Evolutionary conservation across 129 eudicot genomes (phyloP), one percentile per base, ranked within the genome.

Genomic region (Sambucus nigra): DNA sequence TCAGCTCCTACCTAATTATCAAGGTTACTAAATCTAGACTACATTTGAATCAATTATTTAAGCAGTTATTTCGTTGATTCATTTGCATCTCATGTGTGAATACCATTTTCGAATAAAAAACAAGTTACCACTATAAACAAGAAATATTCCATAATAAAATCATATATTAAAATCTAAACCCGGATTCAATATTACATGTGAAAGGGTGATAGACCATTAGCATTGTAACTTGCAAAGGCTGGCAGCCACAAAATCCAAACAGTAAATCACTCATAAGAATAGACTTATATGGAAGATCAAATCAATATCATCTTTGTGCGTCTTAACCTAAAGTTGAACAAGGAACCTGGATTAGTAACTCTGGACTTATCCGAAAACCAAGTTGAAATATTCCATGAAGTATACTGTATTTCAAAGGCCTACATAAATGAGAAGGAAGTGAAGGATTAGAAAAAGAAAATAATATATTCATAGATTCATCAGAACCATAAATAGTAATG

Each of bases 391-490:
- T 35, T 29, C 35, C 35, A 29, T 29, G 35, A 29, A 3, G 35
- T 29, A 8, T 29, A 29, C 35, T 8, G 8, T n/a, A n/a, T n/a
- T n/a, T n/a, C 2, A 7, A 35, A 35, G 8, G 42, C 4, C 42
- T 35, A 15, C 42, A 35, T n/a, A n/a, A n/a, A n/a, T n/a, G 42
- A 35, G 12, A 2, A 35, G 5, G 42, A 15, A 1, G 1, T 35
- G 1, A 35, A 35, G 42, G 6, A 35, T 35, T 35, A 35, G 42
- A 35, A 35, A 35, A 35, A 12, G 9, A 35, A 12, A 29, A 29
- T 29, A 29, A 35, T 35, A 35, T 35, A 35, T 35, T 35, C 42
- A 35, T 35, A 35, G 42, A 35, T 35, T 63, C n/a, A n/a, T n/a
- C n/a, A n/a, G n/a, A n/a, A n/a, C n/a, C n/a, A n/a, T n/a, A n/a